Base-by-base conservation (phyloP, 202 grass and related monocot species). In the Carex sylvatica region DNA sequence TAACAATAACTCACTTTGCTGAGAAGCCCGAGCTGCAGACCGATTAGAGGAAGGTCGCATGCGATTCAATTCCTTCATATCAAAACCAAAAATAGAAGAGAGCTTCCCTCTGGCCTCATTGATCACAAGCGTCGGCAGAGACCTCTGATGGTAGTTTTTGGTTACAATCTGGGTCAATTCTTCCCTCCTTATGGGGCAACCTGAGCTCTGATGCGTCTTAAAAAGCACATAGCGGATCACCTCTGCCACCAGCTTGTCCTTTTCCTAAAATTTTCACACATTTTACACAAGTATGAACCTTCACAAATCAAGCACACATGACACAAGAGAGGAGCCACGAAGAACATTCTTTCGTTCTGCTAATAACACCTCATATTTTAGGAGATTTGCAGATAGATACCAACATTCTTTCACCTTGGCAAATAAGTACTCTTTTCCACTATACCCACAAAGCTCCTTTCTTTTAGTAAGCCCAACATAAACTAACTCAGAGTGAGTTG, bases 211-310 rank as follows among this genome's bases (percentile, higher is more conserved):
- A 66, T 94, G 89, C 40, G 82, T 88, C 87, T 88, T 93, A 82
- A 98, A 98, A 55, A 98, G 86, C 82, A 91, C 66, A 63, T 87
- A 87, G 16, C 92, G 90, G 83, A 93, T 93, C 73, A 98, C 92
- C 66, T 98, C 90, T 7, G 85, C 87, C 23, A 98, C 95, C 55
- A 98, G 83, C 66, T 94, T 95, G 79, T 98, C 95, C 83, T 98
- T 95, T 82, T 98, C 95, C 95, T 95, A 87, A 31, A 11, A 12
- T 26, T 65, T 82, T 68, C 33, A 9, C 7, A 30, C 8, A 82
- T n/a, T 19, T 31, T 31, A 23, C 3, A 20, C 0, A 35, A 61
- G 33, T 61, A 56, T 61, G 55, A 42, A 58, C 36, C 16, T 12
- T 70, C 18, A 33, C 14, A 56, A 31, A 76, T 54, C 51, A 76